Base-by-base conservation (phyloP, 805 yeast species). In the Candida dendrica region DNA sequence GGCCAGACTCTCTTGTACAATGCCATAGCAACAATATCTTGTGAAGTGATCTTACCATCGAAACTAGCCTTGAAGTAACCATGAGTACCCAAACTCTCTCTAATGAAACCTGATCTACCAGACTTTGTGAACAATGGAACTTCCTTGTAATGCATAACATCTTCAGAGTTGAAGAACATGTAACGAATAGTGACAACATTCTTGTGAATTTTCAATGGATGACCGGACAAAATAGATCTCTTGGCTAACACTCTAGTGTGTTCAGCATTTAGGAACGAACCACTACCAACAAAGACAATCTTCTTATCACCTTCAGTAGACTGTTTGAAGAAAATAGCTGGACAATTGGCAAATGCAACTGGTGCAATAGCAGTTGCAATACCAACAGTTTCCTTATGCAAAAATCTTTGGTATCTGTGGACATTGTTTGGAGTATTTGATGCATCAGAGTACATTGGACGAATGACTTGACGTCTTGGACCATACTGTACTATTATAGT, bases 61-160 rank as follows among this genome's bases (percentile, higher is more conserved):
- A 93, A 93, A 8, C 85, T 84, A 19, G 97, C 96, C 68, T 93
- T 93, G 77, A 84, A 90, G 69, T 91, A 88, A 48, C 99, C 99
- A 61, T 93, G 98, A 2, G 98, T 93, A 66, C 99, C 99, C 69
- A 93, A 72, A 59, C 90, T 78, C 61, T 91, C 97, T 64, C 87
- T 91, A 60, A 95, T 91, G 63, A 84, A 84, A 42, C 99, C 99
- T 17, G 89, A 74, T 63, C 97, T 80, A 39, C 98, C 99, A 54
- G 81, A 74, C 61, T 86, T 88, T 34, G 98, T 90, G 64, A 88
- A 93, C 46, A 93, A 68, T 35, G 98, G 98, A 51, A 93, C 84
- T 4, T 90, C 82, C 65, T 85, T 86, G 75, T 83, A 93, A 78
- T 85, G 85, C 50, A 76, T 77, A 50, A 95, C 84, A 60, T 93